Evolutionary conservation across 2,329 filamentous ascomycete species (phyloP).

Genomic region (Colletotrichum sp.): DNA sequence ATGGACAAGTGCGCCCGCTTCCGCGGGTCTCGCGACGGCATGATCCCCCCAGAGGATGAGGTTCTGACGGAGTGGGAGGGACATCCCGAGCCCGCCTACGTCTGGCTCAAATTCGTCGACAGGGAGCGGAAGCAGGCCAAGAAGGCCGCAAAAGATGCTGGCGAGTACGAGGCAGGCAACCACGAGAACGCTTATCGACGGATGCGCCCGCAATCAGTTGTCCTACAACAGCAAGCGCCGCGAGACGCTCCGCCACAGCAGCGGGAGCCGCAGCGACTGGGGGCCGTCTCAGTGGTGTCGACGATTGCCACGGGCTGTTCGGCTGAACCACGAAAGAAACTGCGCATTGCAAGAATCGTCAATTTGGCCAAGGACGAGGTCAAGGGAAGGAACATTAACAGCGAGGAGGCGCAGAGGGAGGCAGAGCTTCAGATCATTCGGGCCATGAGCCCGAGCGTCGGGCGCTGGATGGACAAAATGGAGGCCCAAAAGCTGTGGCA

Average conservation of each 20-base stretch:
- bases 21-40: neutral
- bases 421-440: neutral
- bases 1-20: neutral
- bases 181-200: neutral
- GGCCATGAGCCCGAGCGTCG: neutral
- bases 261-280: neutral
- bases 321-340: neutral
- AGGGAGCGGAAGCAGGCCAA: neutral
- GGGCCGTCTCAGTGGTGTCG: neutral
- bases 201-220: too few species aligned
- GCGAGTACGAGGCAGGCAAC: neutral
- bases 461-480: neutral
- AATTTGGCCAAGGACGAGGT: neutral
- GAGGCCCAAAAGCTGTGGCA: neutral
- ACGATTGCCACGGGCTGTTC: neutral
- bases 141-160: neutral
- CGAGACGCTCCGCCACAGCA: neutral
- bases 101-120: neutral
- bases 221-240: neutral
- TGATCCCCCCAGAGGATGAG: neutral
- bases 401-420: neutral
- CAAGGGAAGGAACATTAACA: neutral
- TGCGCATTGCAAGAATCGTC: neutral
- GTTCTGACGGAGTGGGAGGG: neutral
- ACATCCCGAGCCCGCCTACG: neutral